Evolutionary conservation across 2,329 filamentous ascomycete genomes (phyloP), one percentile per base, ranked within the genome.

Genomic region (Neofusicoccum ribis): DNA sequence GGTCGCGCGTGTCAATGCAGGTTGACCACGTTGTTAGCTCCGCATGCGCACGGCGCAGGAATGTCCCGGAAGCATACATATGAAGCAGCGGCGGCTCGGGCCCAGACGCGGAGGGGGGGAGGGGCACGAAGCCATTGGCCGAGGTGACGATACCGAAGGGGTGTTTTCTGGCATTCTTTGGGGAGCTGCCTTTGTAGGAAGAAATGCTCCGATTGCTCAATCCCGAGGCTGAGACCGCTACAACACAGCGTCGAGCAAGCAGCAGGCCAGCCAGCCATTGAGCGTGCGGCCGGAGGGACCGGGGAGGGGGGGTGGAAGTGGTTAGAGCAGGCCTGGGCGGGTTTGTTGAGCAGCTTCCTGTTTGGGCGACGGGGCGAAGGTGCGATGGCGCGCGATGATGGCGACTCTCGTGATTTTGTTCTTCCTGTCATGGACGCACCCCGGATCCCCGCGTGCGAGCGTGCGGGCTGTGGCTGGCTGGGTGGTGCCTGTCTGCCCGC

Each of bases 281-380:
- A 31, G 27, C 27, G 27, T 31, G 27, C 5, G 27, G 27, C 27
- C 27, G 27, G 27, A 7, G 27, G 27, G 27, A 7, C 27, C 27
- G 27, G 27, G 27, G 5, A 31, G 27, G 5, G 23, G 23, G 20
- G 6, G 6, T 5, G 4, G 3, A 31, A 31, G 27, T 31, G 27
- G 27, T 7, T 31, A 31, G 27, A 7, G 7, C 27, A 31, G 27
- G 27, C 7, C 27, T 31, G 2, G 27, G 27, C 27, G 27, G 37
- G 27, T n/a, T 15, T 47, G 44, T 37, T 37, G 31, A 60, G 56
- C 31, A 60, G 56, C 56, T 60, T 60, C 56, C 56, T 60, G 3
- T 47, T 47, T 23, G 8, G 56, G 27, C 27, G 27, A 31, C 4
- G 27, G 27, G 4, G 27, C 27, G 27, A 5, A 31, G 27, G 27